Evolutionary conservation across 1,284 basidiomycete species (phyloP).

Genomic region (Mycena citricolor): DNA sequence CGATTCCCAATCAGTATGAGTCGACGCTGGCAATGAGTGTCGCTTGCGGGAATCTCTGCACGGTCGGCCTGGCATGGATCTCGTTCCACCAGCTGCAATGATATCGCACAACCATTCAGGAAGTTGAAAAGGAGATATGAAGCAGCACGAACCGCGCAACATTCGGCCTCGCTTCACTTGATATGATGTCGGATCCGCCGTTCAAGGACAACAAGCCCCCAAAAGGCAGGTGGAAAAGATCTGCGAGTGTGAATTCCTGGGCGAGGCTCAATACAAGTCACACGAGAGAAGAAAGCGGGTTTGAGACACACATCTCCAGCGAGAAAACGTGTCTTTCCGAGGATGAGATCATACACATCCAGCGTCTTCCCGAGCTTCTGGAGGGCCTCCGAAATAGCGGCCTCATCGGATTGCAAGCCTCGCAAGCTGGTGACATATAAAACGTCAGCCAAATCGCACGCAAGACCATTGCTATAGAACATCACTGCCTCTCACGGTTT

Average conservation of each 20-base stretch:
- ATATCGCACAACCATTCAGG: too few species aligned
- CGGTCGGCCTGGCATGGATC: too few species aligned
- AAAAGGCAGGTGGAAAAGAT: constrained; percentile 7
- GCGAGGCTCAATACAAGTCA: background rate
- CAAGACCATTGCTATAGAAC: background rate
- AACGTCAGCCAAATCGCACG: constrained; percentile 6
- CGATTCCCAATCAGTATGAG: too few species aligned
- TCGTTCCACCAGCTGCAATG: too few species aligned
- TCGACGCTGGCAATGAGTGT: too few species aligned
- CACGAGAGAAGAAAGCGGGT: background rate
- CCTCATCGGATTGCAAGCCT: constrained; percentile 30
- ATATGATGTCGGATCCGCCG: constrained; percentile 1
- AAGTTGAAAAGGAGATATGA: too few species aligned
- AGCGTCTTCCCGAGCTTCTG: constrained; percentile 39
- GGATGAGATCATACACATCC: constrained; percentile 50
- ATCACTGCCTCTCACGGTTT: constrained; percentile 24
- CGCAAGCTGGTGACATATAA: constrained; percentile 13
- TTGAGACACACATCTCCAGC: constrained; percentile 44
- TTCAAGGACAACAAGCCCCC: background rate
- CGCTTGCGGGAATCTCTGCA: too few species aligned
- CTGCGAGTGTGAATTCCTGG: constrained; percentile 9
- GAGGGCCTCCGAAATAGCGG: constrained; percentile 32
- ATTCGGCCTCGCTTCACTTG: constrained; percentile 19
- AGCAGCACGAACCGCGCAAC: constrained; percentile 33
- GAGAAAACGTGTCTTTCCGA: constrained; percentile 52